Evolutionary conservation across 139 green algal species (phyloP), one percentile per base, ranked within the genome.

Genomic region (Yamagishiella unicocca): DNA sequence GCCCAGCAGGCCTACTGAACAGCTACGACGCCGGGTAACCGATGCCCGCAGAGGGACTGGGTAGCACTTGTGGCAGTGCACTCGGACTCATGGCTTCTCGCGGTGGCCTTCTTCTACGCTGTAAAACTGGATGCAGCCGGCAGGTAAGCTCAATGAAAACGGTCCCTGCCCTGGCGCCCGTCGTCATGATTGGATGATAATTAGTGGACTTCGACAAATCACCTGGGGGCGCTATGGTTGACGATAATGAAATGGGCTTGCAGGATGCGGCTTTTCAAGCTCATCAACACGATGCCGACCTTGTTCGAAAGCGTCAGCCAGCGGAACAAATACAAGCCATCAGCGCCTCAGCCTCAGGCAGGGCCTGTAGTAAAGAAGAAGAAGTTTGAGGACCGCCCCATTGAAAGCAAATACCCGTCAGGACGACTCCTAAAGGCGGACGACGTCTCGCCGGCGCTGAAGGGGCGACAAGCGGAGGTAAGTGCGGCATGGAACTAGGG

Each of bases 41-140:
- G 29, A 46, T 84, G n/a, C 24, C 17, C 38, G 42, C 77, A 92
- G 62, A 95, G 95, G 72, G 98, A 99, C 90, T 99, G 98, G 98
- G 91, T 99, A 55, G 93, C 96, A 10, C 92, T 99, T 6, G 96
- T 99, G 24, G 98, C 98, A 1, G 98, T 99, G 64, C 98, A 99
- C 93, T 96, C 90, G 25, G 98, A 99, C 76, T 93, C 96, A 3
- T 99, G 98, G 98, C 96, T 99, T 14, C 94, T 99, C 75, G 92
- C 95, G 33, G 96, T 99, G 0, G 93, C 96, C 0, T 99, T 98
- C 88, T 99, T 98, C 88, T 99, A 99, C 83, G 97, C 91, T 25
- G 97, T 98, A 0, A 96, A 97, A 62, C 95, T 99, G 64, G 95
- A 99, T 68, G 89, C 91, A 55, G 85, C 92, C 21, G 96, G 95